A percentile compares a stretch with the other conserved stretches of the same genome.
These are phyloP conservation scores for Fusarium armeniacum DNA, from an alignment of 2,329 filamentous ascomycete species.

Conservation along the genomic window DNA sequence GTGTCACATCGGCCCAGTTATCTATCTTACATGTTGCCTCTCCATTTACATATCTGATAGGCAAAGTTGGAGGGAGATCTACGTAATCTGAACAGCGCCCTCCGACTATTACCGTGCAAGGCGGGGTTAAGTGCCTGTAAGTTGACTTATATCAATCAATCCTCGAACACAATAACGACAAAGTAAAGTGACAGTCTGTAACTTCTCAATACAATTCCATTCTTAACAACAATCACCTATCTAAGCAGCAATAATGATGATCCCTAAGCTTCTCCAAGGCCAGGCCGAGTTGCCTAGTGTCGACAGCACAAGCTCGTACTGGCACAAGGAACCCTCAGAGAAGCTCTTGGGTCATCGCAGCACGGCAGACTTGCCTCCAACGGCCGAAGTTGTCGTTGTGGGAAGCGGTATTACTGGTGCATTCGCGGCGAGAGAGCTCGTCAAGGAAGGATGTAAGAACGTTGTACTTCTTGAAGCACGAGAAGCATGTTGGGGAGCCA, in stretches of 20 bases:
- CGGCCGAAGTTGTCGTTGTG: conserved; percentile 78
- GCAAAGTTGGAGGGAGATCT: conserved; percentile 17
- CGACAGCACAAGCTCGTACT: conserved; percentile 76
- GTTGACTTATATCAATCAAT: background rate
- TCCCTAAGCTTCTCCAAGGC: conserved; percentile 49
- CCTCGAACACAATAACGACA: background rate
- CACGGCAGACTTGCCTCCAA: conserved; percentile 71
- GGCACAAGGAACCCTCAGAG: conserved; percentile 77
- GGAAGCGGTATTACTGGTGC: conserved; percentile 84
- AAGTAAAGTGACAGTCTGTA: background rate
- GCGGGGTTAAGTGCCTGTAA: conserved; percentile 21
- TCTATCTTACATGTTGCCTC: background rate
- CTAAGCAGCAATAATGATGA: conserved; percentile 50
- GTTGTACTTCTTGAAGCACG: conserved; percentile 82
- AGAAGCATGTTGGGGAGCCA: conserved; percentile 87
- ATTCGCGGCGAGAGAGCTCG: conserved; percentile 76
- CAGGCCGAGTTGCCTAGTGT: conserved; percentile 71
- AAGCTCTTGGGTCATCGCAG: conserved; percentile 76
- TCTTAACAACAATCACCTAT: background rate
- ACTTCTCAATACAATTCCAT: background rate
- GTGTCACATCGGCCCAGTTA: conserved; percentile 5
- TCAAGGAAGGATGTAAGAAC: conserved; percentile 60
- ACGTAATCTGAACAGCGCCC: conserved; percentile 14
- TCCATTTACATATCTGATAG: conserved; percentile 1
- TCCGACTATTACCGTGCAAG: conserved; percentile 9